phyloP scores from a whole-genome alignment of 192 early-diverging fungal genomes.

The Umbelopsis sp. region DNA sequence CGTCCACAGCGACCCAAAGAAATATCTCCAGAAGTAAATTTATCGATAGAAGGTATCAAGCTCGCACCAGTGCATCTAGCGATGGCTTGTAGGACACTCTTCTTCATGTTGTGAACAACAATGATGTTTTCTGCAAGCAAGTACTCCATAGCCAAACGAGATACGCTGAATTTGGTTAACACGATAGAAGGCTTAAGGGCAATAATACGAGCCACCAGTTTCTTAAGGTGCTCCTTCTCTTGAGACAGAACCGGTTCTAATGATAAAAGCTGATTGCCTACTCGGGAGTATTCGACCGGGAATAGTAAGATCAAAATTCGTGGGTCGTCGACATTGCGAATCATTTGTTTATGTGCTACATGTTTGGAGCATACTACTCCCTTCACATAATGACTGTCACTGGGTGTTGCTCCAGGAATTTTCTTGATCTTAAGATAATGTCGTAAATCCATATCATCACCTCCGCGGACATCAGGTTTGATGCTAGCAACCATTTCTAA shows the following conservation, averaged over 20 bases:
- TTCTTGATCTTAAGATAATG: constrained; percentile 95
- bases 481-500: constrained; percentile 58
- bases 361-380: constrained; percentile 93
- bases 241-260: constrained; percentile 81
- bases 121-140: constrained; percentile 76
- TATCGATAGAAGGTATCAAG: constrained; percentile 80
- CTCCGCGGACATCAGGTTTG: constrained; percentile 63
- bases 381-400: constrained; percentile 79
- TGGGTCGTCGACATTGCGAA: constrained; percentile 63
- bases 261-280: constrained; percentile 70
- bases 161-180: constrained; percentile 75
- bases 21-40: constrained; percentile 58
- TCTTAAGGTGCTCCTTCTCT: constrained; percentile 79
- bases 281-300: constrained; percentile 72
- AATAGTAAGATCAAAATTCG: constrained; percentile 86
- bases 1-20: constrained; percentile 72
- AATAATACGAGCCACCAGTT: constrained; percentile 75
- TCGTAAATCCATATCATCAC: constrained; percentile 84
- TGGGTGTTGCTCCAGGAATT: constrained; percentile 81
- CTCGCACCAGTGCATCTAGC: constrained; percentile 85
- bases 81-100: constrained; percentile 76
- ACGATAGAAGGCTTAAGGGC: constrained; percentile 79
- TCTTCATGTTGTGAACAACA: constrained; percentile 85
- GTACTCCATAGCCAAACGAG: constrained; percentile 79
- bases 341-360: constrained; percentile 91